Evolutionary conservation across 129 eudicot genomes (phyloP).

Genomic region (Tagetes patula): DNA sequence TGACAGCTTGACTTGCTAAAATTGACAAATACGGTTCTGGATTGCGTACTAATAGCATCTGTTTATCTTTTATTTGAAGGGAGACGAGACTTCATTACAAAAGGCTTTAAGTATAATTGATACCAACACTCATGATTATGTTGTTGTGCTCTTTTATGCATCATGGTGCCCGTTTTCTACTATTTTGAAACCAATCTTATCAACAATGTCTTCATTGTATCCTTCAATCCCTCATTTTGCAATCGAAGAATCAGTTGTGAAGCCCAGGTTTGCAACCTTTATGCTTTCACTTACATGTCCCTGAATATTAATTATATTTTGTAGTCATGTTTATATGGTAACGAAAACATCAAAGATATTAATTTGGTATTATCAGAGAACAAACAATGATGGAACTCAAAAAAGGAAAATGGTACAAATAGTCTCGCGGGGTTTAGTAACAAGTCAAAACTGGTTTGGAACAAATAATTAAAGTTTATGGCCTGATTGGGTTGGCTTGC

Average conservation of each 20-base stretch:
- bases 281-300: conserved; percentile 2
- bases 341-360: not conserved
- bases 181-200: conserved; percentile 58
- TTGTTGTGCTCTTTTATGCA: conserved; percentile 76
- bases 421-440: not conserved
- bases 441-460: not conserved
- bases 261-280: conserved; percentile 62
- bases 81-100: conserved; percentile 64
- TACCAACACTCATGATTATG: conserved; percentile 49
- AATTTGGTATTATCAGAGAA: not conserved
- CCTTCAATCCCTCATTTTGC: conserved; percentile 87
- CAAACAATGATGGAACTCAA: not conserved
- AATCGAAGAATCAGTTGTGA: conserved; percentile 66
- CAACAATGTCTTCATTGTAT: conserved; percentile 54
- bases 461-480: not conserved
- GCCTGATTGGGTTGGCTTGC: not conserved
- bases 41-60: conserved; percentile 24
- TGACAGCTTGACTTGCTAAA: not conserved
- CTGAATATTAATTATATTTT: conserved; percentile 1
- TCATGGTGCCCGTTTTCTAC: conserved; percentile 92
- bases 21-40: not conserved
- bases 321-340: not conserved
- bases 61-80: conserved; percentile 44
- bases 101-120: conserved; percentile 61
- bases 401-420: not conserved